phyloP scores from a whole-genome alignment of 768 basidiomycete species.

The Kwoniella sp. region DNA sequence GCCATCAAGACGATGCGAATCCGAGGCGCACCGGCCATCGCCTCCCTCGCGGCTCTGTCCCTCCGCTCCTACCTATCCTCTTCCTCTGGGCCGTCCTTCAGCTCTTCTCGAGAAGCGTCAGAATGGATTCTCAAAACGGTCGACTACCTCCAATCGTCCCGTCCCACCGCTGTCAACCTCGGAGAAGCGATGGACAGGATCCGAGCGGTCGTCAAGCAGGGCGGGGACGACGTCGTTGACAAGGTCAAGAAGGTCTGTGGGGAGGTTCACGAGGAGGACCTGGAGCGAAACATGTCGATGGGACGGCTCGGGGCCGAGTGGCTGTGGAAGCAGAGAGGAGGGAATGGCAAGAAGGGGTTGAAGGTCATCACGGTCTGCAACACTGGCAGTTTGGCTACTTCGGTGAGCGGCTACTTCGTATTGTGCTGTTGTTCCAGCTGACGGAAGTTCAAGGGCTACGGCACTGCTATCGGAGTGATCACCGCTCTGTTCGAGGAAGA shows the following conservation, averaged over 20 bases:
- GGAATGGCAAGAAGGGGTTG: slow-evolving; percentile 55
- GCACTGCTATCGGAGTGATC: slow-evolving; percentile 89
- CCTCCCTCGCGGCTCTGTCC: slow-evolving; percentile 79
- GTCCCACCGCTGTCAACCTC: slow-evolving; percentile 97
- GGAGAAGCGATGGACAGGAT: slow-evolving; percentile 77
- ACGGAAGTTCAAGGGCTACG: slow-evolving; percentile 66
- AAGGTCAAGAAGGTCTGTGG: slow-evolving; percentile 68
- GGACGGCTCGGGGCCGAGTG: slow-evolving; percentile 79
- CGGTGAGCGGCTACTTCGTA: slow-evolving; percentile 62
- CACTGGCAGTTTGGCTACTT: slow-evolving; percentile 93
- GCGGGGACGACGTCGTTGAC: slow-evolving; percentile 53
- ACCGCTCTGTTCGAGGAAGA: slow-evolving; percentile 77
- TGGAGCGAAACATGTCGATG: slow-evolving; percentile 80
- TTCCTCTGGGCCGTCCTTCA: slow-evolving; percentile 50
- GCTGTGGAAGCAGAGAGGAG: slow-evolving; percentile 55
- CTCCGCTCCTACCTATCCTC: slow-evolving; percentile 63
- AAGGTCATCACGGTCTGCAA: slow-evolving; percentile 93
- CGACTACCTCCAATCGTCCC: slow-evolving; percentile 71
- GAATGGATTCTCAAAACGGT: slow-evolving; percentile 54
- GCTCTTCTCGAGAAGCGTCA: slow-evolving; percentile 53
- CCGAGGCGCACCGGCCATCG: slow-evolving; percentile 92
- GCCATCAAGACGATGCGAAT: slow-evolving; percentile 93
- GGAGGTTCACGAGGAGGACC: slow-evolving; percentile 77
- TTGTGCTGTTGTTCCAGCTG: background rate
- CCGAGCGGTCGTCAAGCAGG: slow-evolving; percentile 47